Evolutionary conservation across 1,139 yeast genomes (phyloP), one percentile per base, ranked within the genome.

Genomic region (Pichia sp.): DNA sequence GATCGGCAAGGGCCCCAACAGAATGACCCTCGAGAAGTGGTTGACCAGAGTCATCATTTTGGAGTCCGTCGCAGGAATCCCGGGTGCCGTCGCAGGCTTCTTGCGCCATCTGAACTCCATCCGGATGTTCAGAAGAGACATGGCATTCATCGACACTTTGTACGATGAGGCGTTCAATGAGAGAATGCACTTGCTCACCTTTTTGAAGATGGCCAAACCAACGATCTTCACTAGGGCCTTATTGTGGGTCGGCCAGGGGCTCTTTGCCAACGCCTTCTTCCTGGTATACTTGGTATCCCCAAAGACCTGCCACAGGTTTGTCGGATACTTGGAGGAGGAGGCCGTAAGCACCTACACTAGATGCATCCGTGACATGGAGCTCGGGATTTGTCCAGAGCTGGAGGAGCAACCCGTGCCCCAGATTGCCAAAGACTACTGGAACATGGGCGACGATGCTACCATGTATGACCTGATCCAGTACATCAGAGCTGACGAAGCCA

Each of bases 121-220:
- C 50, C 72, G 90, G 61, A 67, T 83, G 47, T 72, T 85, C 61
- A 76, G 77, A 61, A 72, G 92, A 58, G 93, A 86, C 66, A 80
- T 82, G 62, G 92, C 89, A 1, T 86, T 90, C 87, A 79, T 86
- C 59, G 89, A 86, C 67, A 84, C 90, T 0, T 72, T 86, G 46
- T 72, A 82, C 43, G 92, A 86, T 64, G 93, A 86, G 65, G 90
- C 92, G 1, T 85, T 85, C 70, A 86, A 86, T 64, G 93, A 86
- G 70, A 76, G 90, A 65, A 85, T 86, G 87, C 93, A 86, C 64
- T 74, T 86, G 51, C 72, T 86, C 59, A 85, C 90, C 0, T 86
- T 86, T 62, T 78, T 85, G 60, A 81, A 83, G 64, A 70, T 86
- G 57, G 85, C 86, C 19, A 72, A 80, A 55, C 93, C 93, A 10